Percentiles rank a stretch among this genome's conserved stretches.
phyloP scores from a whole-genome alignment of 768 basidiomycete species.

The Lanmaoa pseudosensibilis region DNA sequence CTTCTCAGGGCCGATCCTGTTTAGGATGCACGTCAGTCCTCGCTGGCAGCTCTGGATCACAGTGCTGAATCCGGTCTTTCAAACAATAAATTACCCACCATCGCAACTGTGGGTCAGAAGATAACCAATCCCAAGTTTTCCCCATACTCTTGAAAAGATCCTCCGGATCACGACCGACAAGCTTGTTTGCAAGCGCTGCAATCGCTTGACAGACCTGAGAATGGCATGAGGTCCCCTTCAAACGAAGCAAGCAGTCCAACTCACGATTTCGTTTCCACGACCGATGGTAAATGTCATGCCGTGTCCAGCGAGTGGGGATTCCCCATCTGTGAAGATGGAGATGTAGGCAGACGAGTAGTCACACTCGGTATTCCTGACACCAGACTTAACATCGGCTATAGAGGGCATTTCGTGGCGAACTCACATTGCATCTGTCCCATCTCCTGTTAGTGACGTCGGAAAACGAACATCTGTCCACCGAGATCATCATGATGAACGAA shows the following conservation, averaged over 20 bases:
- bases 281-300: slow-evolving; percentile 96
- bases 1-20: slow-evolving; percentile 90
- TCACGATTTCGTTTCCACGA: slow-evolving; percentile 90
- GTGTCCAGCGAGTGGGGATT: slow-evolving; percentile 72
- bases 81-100: slow-evolving; percentile 49
- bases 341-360: slow-evolving; percentile 96
- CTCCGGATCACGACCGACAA: slow-evolving; percentile 81
- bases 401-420: slow-evolving; percentile 12
- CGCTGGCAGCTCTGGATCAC: neutral
- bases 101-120: slow-evolving; percentile 86
- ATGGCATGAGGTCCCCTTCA: slow-evolving; percentile 1
- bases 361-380: slow-evolving; percentile 83
- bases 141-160: slow-evolving; percentile 89
- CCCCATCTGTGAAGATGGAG: slow-evolving; percentile 65
- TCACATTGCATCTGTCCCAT: slow-evolving; percentile 93
- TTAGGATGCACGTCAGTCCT: neutral
- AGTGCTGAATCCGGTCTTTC: neutral
- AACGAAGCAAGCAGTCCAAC: slow-evolving; percentile 3
- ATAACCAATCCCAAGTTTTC: slow-evolving; percentile 82
- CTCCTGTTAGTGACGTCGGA: slow-evolving; percentile 87
- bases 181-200: slow-evolving; percentile 71
- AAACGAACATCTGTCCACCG: slow-evolving; percentile 74
- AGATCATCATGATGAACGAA: neutral
- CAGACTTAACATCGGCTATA: neutral
- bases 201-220: slow-evolving; percentile 79